A percentile compares a stretch with the other conserved stretches of the same genome.
Conservation (phyloP, 345 rosid species). For the Kernera saxatilis region DNA sequence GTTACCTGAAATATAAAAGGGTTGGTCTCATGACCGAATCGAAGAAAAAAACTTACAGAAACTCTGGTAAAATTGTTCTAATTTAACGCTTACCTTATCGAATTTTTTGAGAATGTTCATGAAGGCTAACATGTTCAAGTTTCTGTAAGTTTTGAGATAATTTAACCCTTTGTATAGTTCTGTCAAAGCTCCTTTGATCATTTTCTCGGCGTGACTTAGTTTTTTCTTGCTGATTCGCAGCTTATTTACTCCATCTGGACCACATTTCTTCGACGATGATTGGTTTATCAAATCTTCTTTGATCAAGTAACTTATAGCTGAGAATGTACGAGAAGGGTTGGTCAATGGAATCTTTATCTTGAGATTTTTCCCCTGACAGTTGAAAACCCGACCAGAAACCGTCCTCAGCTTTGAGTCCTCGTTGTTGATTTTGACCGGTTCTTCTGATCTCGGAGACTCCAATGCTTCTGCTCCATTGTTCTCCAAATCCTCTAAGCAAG, state of each 20-base stretch:
- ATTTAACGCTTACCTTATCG: constrained; percentile 55
- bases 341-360: constrained; percentile 84
- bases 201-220: constrained; percentile 83
- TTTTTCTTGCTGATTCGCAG: constrained; percentile 71
- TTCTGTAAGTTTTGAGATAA: constrained; percentile 90
- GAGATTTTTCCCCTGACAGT: constrained; percentile 71
- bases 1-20: constrained; percentile 46
- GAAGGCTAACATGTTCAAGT: constrained; percentile 95
- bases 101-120: constrained; percentile 93
- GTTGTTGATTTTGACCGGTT: constrained; percentile 36
- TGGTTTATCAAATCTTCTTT: constrained; percentile 69
- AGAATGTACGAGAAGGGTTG: constrained; percentile 74
- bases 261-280: constrained; percentile 57
- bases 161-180: constrained; percentile 90
- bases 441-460: constrained; percentile 46
- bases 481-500: constrained; percentile 39
- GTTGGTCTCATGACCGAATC: not conserved
- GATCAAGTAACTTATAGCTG: constrained; percentile 70
- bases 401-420: constrained; percentile 42
- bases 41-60: not conserved
- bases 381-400: constrained; percentile 51
- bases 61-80: not conserved
- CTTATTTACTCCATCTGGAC: constrained; percentile 53
- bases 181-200: constrained; percentile 72
- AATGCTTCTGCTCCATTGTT: constrained; percentile 28